A percentile compares a stretch with the other conserved stretches of the same genome.
phyloP scores from a whole-genome alignment of 176 grass and related monocot species.

The Rhynchospora pubera region DNA sequence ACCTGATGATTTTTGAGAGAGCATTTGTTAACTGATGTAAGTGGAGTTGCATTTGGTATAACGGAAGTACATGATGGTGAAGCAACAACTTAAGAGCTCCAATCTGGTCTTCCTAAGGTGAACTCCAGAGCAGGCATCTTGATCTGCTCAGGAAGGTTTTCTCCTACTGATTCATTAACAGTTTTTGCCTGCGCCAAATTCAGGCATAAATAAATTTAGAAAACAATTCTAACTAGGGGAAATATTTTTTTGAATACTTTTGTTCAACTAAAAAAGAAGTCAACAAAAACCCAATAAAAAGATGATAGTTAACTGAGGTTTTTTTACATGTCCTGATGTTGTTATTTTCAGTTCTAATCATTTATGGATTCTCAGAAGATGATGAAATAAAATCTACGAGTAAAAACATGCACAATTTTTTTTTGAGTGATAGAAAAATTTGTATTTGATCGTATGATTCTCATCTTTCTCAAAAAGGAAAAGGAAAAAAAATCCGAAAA shows the following conservation, averaged over 20 bases:
- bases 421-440: too few species aligned
- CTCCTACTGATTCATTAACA: constrained; percentile 12
- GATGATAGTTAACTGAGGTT: not conserved
- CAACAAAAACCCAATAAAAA: not conserved
- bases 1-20: not conserved
- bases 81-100: constrained; percentile 4
- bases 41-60: not conserved
- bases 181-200: not conserved
- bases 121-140: constrained; percentile 22
- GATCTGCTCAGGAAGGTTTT: not conserved
- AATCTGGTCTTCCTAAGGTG: constrained; percentile 32
- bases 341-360: not conserved
- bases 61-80: not conserved
- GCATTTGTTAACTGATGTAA: constrained; percentile 7
- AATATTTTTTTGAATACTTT: not conserved
- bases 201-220: not conserved
- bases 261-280: not conserved
- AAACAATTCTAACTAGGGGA: not conserved
- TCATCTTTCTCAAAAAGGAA: not conserved
- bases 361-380: not conserved
- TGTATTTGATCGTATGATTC: not conserved
- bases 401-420: not conserved
- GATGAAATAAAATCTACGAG: not conserved
- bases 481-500: too few species aligned
- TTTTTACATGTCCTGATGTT: not conserved